These are phyloP conservation scores for Kandelia obovata DNA, from an alignment of 345 rosid genomes.

Conservation along the genomic window DNA sequence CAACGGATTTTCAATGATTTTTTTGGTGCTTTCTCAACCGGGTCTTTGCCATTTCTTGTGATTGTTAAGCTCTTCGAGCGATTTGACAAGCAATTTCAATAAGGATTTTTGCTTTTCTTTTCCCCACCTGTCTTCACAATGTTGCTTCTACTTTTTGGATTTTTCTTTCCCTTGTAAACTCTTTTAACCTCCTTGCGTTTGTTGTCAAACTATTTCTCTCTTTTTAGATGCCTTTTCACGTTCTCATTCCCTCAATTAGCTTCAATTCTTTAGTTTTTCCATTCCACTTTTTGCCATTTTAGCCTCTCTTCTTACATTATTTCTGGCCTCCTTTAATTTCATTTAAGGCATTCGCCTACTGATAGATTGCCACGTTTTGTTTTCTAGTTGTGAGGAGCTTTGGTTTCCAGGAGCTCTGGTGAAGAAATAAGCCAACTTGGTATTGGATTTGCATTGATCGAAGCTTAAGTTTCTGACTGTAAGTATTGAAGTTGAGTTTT, in stretches of 20 bases:
- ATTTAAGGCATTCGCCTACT: too few species aligned
- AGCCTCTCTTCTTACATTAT: too few species aligned
- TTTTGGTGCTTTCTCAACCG: slow-evolving; percentile 14
- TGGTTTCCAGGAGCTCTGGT: slow-evolving; percentile 25
- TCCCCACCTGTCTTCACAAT: background rate
- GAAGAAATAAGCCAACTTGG: slow-evolving; percentile 11
- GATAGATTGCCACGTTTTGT: slow-evolving; percentile 6
- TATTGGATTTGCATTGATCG: slow-evolving; percentile 11
- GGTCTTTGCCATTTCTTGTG: slow-evolving; percentile 25
- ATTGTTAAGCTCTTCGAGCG: background rate
- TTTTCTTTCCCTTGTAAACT: background rate
- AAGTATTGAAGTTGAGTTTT: slow-evolving; percentile 7
- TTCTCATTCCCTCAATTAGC: too few species aligned
- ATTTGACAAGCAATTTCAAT: slow-evolving; percentile 13
- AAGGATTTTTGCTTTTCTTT: slow-evolving; percentile 6
- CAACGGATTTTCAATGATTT: slow-evolving; percentile 5
- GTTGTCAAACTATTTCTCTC: background rate
- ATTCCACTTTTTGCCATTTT: too few species aligned
- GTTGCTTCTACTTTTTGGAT: background rate
- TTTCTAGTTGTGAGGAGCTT: background rate
- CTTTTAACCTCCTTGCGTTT: too few species aligned
- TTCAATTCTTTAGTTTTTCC: too few species aligned
- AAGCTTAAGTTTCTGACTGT: background rate
- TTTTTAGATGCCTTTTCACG: too few species aligned
- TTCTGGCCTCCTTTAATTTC: too few species aligned